Evolutionary conservation across 805 yeast genomes (phyloP), one percentile per base, ranked within the genome.

Genomic region (Cyberlindnera bimundalis): DNA sequence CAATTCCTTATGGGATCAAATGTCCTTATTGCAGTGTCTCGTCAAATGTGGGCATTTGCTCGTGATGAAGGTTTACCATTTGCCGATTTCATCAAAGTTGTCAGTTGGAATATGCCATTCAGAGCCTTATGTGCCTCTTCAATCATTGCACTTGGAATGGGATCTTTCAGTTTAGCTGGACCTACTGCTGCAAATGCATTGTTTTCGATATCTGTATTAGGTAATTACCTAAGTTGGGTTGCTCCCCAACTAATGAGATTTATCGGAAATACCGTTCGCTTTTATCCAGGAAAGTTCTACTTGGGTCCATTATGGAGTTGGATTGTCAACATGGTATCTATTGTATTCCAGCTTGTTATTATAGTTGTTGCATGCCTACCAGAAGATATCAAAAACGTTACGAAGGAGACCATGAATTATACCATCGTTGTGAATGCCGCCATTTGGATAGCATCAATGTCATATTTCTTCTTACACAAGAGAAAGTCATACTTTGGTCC

Each of bases 51-150:
- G 78, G 85, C 87, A 3, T 80, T 80, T 62, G 81, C 85, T 19
- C 74, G 90, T 65, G 90, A 82, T 59, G 80, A 79, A 45, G 87
- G 87, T 24, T 68, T 83, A 42, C 90, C 90, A 8, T 65, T 79
- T 47, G 70, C 81, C 12, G 61, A 67, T 30, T 66, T 66, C 53
- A 70, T 83, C 46, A 77, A 79, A 49, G 73, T 65, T 32, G 84
- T 84, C 32, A 67, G 82, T 52, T 67, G 73, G 38, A 70, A 59
- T 43, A 62, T 74, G 27, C 91, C 93, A 13, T 59, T 80, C 20
- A 70, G 80, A 51, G 88, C 90, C 2, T 74, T 81, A 31, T 57
- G 70, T 18, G 62, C 60, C 29, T 66, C 70, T 10, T 65, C 73
- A 18, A 16, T 56, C 16, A 52, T 62, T 13, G 60, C 71, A 11